Base-by-base conservation (phyloP, 2,329 filamentous ascomycete genomes). In the Dactylonectria macrodidyma region DNA sequence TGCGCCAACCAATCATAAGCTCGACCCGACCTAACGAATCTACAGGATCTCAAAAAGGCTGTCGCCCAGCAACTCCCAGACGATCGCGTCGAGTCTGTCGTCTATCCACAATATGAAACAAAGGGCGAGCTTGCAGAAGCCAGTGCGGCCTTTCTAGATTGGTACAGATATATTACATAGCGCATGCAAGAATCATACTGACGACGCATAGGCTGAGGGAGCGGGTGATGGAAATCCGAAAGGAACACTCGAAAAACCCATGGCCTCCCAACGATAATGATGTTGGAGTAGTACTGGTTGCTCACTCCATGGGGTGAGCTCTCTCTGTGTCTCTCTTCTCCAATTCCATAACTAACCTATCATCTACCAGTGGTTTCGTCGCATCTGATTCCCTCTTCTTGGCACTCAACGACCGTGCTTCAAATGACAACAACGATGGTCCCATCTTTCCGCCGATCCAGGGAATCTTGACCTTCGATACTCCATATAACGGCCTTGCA, bases 381-480 rank as follows among this genome's bases (percentile, higher is more conserved):
- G 94, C 93, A 7, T 92, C 92, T 2, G 94, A 97, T 73, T 88
- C 92, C 0, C 86, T 97, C n/a, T 88, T 96, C 71, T 87, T 91
- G 30, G 86, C 94, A 48, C 78, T 93, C 50, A 88, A 90, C 67
- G 93, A 93, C 72, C 85, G 90, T 67, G 85, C 87, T 0, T 77
- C 72, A 44, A 76, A 78, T n/a, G 66, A 78, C 30, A 70, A 72
- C 1, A 75, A 80, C 8, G 71, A 73, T 1, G 66, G 73, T 2
- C 86, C 90, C 56, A 89, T 94, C 79, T 97, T 97, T 79, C 94
- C 94, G 0, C 88, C 93, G 61, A 92, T 97, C 66, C 92, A 94
- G 75, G 94, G 92, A 57, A 86, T 97, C 16, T 85, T 97, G 38
- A 90, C 93, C 7, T 96, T 96, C 75, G 94, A 97, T 80, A 97